These are phyloP conservation scores for Pseudohalonectria lignicola DNA, from an alignment of 2,329 filamentous ascomycete genomes.

Conservation along the genomic window DNA sequence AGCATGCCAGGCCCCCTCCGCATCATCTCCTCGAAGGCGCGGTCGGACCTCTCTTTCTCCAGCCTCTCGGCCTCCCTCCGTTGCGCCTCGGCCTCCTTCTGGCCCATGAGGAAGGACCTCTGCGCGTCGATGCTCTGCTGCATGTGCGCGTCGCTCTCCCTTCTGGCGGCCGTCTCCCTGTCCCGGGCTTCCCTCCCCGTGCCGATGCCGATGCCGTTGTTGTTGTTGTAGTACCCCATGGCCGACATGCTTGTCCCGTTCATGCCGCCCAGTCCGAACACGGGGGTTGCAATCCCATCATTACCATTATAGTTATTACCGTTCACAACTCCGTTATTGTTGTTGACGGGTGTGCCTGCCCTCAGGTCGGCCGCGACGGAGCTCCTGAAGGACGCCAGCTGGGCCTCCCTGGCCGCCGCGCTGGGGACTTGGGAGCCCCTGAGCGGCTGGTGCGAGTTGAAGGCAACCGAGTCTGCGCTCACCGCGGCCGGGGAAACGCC, in stretches of 20 bases:
- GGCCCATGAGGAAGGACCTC: constrained; percentile 44
- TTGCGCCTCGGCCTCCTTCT: constrained; percentile 51
- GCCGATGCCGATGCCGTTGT: not conserved
- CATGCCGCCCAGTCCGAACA: too few relatives aligned
- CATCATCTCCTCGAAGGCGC: constrained; percentile 64
- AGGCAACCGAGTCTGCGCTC: constrained; percentile 24
- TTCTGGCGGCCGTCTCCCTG: constrained; percentile 9
- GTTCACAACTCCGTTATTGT: too few relatives aligned
- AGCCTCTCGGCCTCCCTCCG: constrained; percentile 45
- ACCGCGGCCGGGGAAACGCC: constrained; percentile 8
- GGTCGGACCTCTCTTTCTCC: constrained; percentile 47
- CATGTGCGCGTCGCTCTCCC: constrained; percentile 29
- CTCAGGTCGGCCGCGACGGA: constrained; percentile 54
- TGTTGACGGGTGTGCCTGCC: too few relatives aligned
- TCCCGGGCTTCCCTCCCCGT: constrained; percentile 16
- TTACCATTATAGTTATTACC: too few relatives aligned
- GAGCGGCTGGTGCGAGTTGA: constrained; percentile 45
- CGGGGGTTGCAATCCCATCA: too few relatives aligned
- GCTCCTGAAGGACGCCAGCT: constrained; percentile 56
- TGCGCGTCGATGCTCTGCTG: constrained; percentile 41
- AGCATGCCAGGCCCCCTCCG: constrained; percentile 62
- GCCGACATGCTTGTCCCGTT: too few relatives aligned
- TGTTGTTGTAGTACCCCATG: not conserved
- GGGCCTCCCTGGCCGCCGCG: constrained; percentile 38
- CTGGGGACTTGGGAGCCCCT: constrained; percentile 27